A percentile compares a stretch with the other conserved stretches of the same genome.
These are phyloP conservation scores for Hypoxylon subgilvum DNA, from an alignment of 495 filamentous ascomycete species.

Conservation along the genomic window DNA sequence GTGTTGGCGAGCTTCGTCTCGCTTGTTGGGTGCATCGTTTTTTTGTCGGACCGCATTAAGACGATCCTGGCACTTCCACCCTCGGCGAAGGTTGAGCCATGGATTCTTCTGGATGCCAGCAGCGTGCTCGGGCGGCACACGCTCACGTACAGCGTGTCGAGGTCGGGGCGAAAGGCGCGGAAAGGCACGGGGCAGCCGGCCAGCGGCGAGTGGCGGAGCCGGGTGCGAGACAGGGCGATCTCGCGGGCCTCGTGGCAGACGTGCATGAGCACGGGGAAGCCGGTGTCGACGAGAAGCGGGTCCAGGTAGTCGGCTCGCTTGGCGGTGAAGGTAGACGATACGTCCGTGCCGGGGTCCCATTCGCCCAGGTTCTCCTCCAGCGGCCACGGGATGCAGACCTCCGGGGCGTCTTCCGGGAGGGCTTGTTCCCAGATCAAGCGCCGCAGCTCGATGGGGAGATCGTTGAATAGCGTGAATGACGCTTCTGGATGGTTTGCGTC, in stretches of 20 bases:
- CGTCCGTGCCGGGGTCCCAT: background rate
- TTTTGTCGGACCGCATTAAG: no score
- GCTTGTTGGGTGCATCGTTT: no score
- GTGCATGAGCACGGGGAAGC: constrained; percentile 38
- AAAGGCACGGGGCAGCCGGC: constrained; percentile 51
- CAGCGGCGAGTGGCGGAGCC: constrained; percentile 23
- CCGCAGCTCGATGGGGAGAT: constrained; percentile 23
- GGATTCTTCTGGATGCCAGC: no score
- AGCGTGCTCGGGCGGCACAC: constrained; percentile 12
- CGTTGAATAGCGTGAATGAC: constrained; percentile 10
- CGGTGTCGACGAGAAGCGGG: constrained; percentile 30
- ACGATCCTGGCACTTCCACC: no score
- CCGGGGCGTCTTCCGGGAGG: constrained; percentile 25
- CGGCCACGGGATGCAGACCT: constrained; percentile 34
- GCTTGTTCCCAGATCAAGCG: constrained; percentile 12
- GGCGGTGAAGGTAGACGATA: background rate
- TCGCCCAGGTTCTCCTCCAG: constrained; percentile 10
- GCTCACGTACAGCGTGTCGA: constrained; percentile 54
- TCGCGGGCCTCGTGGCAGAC: constrained; percentile 49
- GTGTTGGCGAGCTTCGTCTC: no score
- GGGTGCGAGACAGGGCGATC: constrained; percentile 20
- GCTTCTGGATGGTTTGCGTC: background rate
- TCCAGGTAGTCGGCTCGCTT: background rate
- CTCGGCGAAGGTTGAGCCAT: no score
- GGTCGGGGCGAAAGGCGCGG: constrained; percentile 60